phyloP scores from a whole-genome alignment of 768 basidiomycete species.

The Amanita pseudoporphyria region DNA sequence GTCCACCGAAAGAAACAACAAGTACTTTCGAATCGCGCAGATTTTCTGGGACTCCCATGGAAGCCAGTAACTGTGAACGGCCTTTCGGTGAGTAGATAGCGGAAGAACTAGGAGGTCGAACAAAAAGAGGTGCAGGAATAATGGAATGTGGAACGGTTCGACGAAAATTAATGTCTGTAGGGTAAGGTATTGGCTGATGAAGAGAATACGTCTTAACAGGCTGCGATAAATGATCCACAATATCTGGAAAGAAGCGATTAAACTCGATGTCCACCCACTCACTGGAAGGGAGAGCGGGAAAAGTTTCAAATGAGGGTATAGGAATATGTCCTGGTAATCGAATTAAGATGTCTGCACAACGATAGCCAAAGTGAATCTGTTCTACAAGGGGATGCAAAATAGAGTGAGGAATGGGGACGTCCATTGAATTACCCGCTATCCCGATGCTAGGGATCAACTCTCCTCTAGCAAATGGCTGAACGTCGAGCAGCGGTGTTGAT shows the following conservation, averaged over 20 bases:
- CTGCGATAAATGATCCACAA: constrained; percentile 32
- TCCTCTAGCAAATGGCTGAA: constrained; percentile 11
- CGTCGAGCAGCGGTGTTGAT: constrained; percentile 44
- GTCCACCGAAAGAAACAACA: constrained; percentile 76
- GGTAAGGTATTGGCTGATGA: constrained; percentile 34
- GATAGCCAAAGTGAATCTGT: constrained; percentile 57
- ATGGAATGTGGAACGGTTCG: constrained; percentile 25
- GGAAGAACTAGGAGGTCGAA: constrained; percentile 39
- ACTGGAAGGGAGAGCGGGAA: constrained; percentile 48
- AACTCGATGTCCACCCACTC: constrained; percentile 48
- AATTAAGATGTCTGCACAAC: constrained; percentile 60
- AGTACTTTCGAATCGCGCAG: constrained; percentile 52
- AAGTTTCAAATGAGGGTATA: constrained; percentile 56
- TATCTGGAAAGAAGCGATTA: constrained; percentile 34
- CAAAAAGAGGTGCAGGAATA: constrained; percentile 55
- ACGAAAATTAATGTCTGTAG: constrained; percentile 13
- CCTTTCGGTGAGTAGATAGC: constrained; percentile 44
- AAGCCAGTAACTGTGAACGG: constrained; percentile 41
- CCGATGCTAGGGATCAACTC: constrained; percentile 9
- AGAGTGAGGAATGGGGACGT: constrained; percentile 41
- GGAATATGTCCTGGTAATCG: constrained; percentile 68
- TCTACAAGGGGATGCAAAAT: constrained; percentile 50
- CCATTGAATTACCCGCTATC: constrained; percentile 28
- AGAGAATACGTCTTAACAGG: constrained; percentile 21
- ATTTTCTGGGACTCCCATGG: constrained; percentile 48